Base-by-base conservation (phyloP, 805 yeast genomes). In the Kazachstania kunashirensis region DNA sequence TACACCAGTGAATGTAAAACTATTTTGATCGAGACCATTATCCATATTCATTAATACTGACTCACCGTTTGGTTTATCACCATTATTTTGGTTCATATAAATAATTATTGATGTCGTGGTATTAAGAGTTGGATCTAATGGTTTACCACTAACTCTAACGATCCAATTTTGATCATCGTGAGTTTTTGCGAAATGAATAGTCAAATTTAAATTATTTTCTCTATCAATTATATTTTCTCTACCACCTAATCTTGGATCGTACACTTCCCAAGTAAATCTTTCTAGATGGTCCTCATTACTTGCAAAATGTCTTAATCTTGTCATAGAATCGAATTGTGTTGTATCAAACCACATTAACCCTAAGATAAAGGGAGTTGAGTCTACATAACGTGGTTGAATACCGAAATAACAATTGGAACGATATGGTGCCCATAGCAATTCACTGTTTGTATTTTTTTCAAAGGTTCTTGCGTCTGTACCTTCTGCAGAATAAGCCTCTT, bases 391-490 rank as follows among this genome's bases (percentile, higher is more conserved):
- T 3, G 97, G 95, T 31, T 88, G 68, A 32, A 92, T 63, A 2
- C 97, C 97, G 41, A 88, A 65, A 59, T 88, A 92, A 29, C 84
- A 66, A 38, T 84, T 82, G 7, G 96, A 78, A 44, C 96, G 65
- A 59, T 86, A 89, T 1, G 97, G 94, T 1, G 95, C 97, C 98
- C 98, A 89, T 23, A 75, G 56, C 19, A 83, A 62, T 2, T 84
- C 71, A 29, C 69, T 61, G 33, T 67, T 62, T 6, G 72, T 65
- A 24, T 63, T 59, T 19, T 49, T 42, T 30, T 56, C 54, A 36
- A 55, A 66, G 0, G 50, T 44, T 3, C 17, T 24, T 18, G 31
- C 19, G 11, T 28, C 27, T 8, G n/a, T 20, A 13, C 18, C 23
- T 15, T 13, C 27, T 15, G 24, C 11, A 14, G 31, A 16, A 23